Base-by-base conservation (phyloP, 176 grass and related monocot species). In the Zizania latifolia region DNA sequence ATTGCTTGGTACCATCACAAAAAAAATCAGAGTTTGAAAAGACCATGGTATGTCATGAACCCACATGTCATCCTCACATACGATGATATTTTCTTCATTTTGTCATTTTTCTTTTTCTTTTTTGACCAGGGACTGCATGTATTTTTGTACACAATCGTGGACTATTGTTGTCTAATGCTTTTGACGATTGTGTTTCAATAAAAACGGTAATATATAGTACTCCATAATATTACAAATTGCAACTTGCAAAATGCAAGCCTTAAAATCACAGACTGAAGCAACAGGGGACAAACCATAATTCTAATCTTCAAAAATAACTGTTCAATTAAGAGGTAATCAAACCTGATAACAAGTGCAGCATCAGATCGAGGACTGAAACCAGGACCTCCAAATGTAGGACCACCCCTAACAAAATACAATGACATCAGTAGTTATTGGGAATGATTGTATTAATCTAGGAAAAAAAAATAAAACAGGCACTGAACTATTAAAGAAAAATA, bases 331-430 rank as follows among this genome's bases (percentile, higher is more conserved):
- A 69, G 60, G 67, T 36, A 85, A 57, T 17, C 19, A 44, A 81
- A 99, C 96, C 96, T 99, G 80, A 99, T 99, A 78, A 99, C 92
- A 84, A 99, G 86, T 82, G 96, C 82, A 80, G 96, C 92, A 68
- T 99, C 96, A 55, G 89, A 99, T 80, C 96, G 84, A 70, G 91
- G 84, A 86, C 96, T 99, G 43, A 99, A 88, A 71, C 96, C 92
- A 80, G 96, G 96, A 85, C 96, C 96, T 40, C 91, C 96, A 84
- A 90, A 94, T 70, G 96, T 65, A 88, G 96, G 96, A 67, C 91
- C 92, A 86, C 86, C 85, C 96, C 96, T 99, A 81, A 46, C 54
- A 38, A 78, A 73, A 82, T 41, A 46, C 37, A 73, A 67, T 58
- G 37, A 65, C 19, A 79, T 27, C 40, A 69, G 61, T 60, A 51